Percentiles rank a stretch among this genome's conserved stretches.
phyloP scores from a whole-genome alignment of 805 yeast species.

The Lipomyces lipofer region DNA sequence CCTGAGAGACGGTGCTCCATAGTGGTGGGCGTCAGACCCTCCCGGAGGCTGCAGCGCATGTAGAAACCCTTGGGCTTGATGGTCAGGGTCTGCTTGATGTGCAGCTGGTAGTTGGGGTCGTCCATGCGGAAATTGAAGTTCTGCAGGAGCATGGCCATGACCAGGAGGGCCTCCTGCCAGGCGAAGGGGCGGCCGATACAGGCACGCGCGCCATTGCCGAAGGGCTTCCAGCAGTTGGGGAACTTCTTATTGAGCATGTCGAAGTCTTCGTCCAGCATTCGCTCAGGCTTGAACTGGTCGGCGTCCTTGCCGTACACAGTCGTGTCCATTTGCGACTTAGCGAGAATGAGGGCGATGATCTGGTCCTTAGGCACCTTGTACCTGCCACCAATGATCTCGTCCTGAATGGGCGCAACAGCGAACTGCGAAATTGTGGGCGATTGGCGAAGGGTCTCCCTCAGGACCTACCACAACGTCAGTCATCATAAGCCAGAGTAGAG shows the following conservation, averaged over 20 bases:
- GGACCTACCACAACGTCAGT: not conserved
- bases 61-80: not conserved
- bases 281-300: conserved; percentile 6
- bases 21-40: not conserved
- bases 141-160: not conserved
- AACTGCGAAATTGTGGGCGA: not conserved
- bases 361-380: conserved; percentile 1
- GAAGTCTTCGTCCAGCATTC: not conserved
- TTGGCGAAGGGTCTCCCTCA: conserved; percentile 1
- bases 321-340: not conserved
- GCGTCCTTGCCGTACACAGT: conserved; percentile 5
- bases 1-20: conserved; percentile 2
- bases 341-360: not conserved
- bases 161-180: not conserved
- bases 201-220: not conserved
- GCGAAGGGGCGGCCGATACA: conserved; percentile 5
- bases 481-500: not conserved
- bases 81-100: conserved; percentile 1
- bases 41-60: conserved; percentile 5
- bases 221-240: not conserved
- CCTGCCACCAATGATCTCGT: not conserved
- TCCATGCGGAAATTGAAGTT: not conserved
- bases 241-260: not conserved
- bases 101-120: conserved; percentile 2
- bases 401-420: not conserved